These are phyloP conservation scores for Grifola frondosa DNA, from an alignment of 1,284 basidiomycete genomes.

Conservation along the genomic window DNA sequence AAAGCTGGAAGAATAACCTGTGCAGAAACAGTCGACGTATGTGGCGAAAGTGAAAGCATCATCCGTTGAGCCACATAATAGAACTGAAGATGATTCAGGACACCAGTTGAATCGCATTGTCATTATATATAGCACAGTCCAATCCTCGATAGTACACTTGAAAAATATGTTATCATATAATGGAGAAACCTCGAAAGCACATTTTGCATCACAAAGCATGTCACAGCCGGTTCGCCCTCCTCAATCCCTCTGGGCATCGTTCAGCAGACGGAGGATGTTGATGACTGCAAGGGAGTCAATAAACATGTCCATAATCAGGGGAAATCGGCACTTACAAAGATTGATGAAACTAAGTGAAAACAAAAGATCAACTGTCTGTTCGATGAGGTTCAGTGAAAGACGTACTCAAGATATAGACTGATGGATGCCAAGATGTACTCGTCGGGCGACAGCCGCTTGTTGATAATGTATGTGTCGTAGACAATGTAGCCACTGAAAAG, in stretches of 20 bases:
- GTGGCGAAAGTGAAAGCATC: no score
- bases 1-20: no score
- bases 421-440: constrained; percentile 87
- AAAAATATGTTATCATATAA: no score
- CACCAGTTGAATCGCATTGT: no score
- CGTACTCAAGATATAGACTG: constrained; percentile 84
- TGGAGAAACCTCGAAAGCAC: no score
- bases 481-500: constrained; percentile 84
- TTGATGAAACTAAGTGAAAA: constrained; percentile 30
- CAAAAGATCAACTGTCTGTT: background rate
- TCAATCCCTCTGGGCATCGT: constrained; percentile 26
- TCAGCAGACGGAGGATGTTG: constrained; percentile 34
- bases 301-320: background rate
- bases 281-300: constrained; percentile 25
- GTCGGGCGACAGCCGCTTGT: constrained; percentile 77
- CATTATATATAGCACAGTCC: no score
- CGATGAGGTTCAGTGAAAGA: constrained; percentile 34
- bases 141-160: no score
- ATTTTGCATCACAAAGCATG: no score
- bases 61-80: no score
- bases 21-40: no score
- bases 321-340: constrained; percentile 28
- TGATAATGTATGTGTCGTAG: constrained; percentile 86
- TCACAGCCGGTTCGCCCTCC: background rate
- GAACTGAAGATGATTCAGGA: no score